phyloP scores from a whole-genome alignment of 345 rosid species.

The Clarkia xantiana region DNA sequence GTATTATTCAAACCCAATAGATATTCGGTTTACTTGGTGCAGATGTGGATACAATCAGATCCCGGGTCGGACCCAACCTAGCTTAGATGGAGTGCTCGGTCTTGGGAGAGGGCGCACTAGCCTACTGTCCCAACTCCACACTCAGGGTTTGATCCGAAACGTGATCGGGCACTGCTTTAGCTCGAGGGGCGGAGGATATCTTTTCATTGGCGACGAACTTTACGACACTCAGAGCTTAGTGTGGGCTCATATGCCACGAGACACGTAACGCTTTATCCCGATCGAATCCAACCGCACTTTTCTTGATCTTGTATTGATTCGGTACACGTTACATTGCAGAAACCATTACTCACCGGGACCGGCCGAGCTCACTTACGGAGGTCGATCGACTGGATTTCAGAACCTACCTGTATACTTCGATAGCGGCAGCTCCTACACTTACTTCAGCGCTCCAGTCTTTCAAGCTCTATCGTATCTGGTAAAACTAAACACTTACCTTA shows the following conservation, averaged over 20 bases:
- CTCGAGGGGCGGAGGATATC: slow-evolving; percentile 67
- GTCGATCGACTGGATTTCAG: slow-evolving; percentile 44
- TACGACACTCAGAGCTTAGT: slow-evolving; percentile 48
- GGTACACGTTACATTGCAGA: slow-evolving; percentile 20
- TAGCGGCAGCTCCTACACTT: slow-evolving; percentile 93
- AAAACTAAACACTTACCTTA: neutral
- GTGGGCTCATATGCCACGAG: slow-evolving; percentile 73
- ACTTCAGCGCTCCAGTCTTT: slow-evolving; percentile 51
- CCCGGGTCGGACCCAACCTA: slow-evolving; percentile 44
- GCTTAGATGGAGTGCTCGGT: slow-evolving; percentile 84
- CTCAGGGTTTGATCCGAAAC: slow-evolving; percentile 47
- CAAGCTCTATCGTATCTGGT: slow-evolving; percentile 37
- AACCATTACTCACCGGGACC: slow-evolving; percentile 67
- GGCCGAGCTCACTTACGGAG: slow-evolving; percentile 52
- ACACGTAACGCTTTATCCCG: slow-evolving; percentile 20
- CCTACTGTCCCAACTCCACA: slow-evolving; percentile 65
- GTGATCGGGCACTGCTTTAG: slow-evolving; percentile 85
- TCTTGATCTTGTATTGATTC: neutral
- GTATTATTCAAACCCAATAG: too few relatives aligned
- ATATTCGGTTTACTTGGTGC: slow-evolving; percentile 6
- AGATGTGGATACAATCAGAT: slow-evolving; percentile 84
- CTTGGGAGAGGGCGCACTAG: slow-evolving; percentile 86
- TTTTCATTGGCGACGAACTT: slow-evolving; percentile 74
- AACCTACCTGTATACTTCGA: slow-evolving; percentile 45
- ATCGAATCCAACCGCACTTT: neutral